Percentiles rank a stretch among this genome's conserved stretches.
Evolutionary conservation across 352 stramenopile genomes (phyloP).

Genomic region (Globisporangium spinosum): DNA sequence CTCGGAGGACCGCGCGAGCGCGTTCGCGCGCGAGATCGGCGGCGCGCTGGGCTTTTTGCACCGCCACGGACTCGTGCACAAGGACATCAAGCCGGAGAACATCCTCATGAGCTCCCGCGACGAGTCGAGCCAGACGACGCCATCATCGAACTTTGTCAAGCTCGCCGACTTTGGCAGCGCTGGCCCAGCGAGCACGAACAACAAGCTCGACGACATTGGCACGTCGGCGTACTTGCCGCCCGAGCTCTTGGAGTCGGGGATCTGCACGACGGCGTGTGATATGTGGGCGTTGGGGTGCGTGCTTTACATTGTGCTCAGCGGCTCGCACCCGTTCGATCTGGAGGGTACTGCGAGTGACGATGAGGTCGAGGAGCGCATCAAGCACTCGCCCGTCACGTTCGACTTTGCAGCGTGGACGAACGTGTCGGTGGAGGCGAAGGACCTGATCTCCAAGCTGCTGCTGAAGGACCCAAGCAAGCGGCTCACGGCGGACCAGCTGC

Average conservation of each 20-base stretch:
- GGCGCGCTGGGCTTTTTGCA: constrained; percentile 72
- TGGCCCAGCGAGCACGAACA: constrained; percentile 34
- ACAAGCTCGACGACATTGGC: constrained; percentile 55
- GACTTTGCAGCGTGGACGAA: constrained; percentile 50
- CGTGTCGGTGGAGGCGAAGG: constrained; percentile 86
- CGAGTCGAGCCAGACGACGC: background rate
- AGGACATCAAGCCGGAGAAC: constrained; percentile 85
- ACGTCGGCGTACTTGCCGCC: constrained; percentile 69
- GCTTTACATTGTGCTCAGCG: constrained; percentile 93
- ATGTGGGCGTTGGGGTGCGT: constrained; percentile 90
- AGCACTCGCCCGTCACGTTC: constrained; percentile 45
- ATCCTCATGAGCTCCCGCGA: constrained; percentile 36
- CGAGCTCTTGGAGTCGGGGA: constrained; percentile 47
- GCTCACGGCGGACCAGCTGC: constrained; percentile 86
- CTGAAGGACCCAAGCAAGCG: constrained; percentile 77
- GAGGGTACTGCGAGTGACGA: constrained; percentile 79
- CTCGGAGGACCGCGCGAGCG: constrained; percentile 40
- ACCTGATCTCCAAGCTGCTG: constrained; percentile 88
- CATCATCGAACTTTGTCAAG: constrained; percentile 37
- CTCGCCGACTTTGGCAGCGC: constrained; percentile 80
- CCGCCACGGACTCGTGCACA: constrained; percentile 66
- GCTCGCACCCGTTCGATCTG: constrained; percentile 91
- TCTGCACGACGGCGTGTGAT: constrained; percentile 64
- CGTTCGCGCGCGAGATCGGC: constrained; percentile 50
- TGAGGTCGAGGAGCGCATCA: constrained; percentile 82